These are phyloP conservation scores for Agrostemma githago DNA, from an alignment of 148 eudicot species.

Conservation along the genomic window DNA sequence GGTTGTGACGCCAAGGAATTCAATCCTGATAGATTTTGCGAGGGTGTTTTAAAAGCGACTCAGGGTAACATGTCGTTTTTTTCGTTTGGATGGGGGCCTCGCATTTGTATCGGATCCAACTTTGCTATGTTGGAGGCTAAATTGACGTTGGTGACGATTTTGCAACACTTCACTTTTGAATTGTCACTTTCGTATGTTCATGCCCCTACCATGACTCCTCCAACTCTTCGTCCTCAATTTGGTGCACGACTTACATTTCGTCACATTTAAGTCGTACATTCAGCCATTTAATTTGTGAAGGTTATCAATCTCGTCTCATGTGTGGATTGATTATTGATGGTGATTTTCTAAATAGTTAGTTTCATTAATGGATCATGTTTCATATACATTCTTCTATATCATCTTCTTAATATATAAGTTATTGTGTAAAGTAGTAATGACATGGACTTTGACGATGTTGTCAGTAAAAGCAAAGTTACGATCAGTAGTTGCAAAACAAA, in stretches of 20 bases:
- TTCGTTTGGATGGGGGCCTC: slow-evolving; percentile 42
- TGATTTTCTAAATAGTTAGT: no score
- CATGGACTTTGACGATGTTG: no score
- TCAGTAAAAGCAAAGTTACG: no score
- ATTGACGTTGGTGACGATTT: slow-evolving; percentile 26
- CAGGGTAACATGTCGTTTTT: slow-evolving; percentile 24
- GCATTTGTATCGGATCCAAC: slow-evolving; percentile 39
- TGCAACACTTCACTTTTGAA: slow-evolving; percentile 29
- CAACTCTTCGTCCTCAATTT: slow-evolving; percentile 34
- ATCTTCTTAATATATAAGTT: no score
- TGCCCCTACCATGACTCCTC: slow-evolving; percentile 24
- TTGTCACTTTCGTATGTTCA: slow-evolving; percentile 36
- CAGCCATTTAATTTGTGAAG: no score
- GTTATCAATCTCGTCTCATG: no score
- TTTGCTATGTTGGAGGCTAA: slow-evolving; percentile 39
- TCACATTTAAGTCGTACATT: background rate
- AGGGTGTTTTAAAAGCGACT: slow-evolving; percentile 31
- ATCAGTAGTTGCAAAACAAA: no score
- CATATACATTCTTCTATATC: no score
- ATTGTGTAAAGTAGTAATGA: no score
- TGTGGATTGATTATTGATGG: no score
- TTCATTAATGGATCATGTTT: no score
- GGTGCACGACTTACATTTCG: slow-evolving; percentile 28
- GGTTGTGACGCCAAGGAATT: slow-evolving; percentile 38
- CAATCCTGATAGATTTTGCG: slow-evolving; percentile 33